Evolutionary conservation across 176 grass and related monocot genomes (phyloP).

Genomic region (Areca catechu): DNA sequence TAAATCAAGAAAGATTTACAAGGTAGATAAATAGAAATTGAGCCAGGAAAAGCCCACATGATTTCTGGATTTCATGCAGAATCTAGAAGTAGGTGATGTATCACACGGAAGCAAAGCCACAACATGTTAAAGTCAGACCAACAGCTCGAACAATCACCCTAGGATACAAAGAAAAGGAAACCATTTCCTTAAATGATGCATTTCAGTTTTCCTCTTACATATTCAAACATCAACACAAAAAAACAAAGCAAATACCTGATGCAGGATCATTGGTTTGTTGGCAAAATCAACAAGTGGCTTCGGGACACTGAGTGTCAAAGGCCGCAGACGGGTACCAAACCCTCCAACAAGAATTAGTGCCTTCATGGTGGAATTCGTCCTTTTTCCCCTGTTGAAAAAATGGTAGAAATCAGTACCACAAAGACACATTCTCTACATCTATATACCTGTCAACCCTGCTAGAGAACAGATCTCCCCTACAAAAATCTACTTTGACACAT

Average conservation of each 20-base stretch:
- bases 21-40: too few relatives aligned
- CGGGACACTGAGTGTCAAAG: slow-evolving; percentile 79
- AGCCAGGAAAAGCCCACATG: too few relatives aligned
- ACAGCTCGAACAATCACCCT: too few relatives aligned
- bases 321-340: slow-evolving; percentile 81
- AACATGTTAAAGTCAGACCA: too few relatives aligned
- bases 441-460: too few relatives aligned
- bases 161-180: too few relatives aligned
- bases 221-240: not conserved
- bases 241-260: slow-evolving; percentile 46
- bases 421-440: not conserved
- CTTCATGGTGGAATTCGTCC: slow-evolving; percentile 43
- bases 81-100: too few relatives aligned
- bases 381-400: slow-evolving; percentile 7
- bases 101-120: too few relatives aligned
- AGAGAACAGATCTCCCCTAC: not conserved
- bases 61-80: too few relatives aligned
- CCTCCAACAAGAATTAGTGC: slow-evolving; percentile 90
- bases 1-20: too few relatives aligned
- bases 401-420: slow-evolving; percentile 5
- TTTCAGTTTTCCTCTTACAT: too few relatives aligned
- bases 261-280: slow-evolving; percentile 94
- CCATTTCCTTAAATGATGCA: too few relatives aligned
- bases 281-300: slow-evolving; percentile 97
- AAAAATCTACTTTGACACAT: not conserved